Base-by-base conservation (phyloP, 345 rosid species). In the Nasturtium officinale region DNA sequence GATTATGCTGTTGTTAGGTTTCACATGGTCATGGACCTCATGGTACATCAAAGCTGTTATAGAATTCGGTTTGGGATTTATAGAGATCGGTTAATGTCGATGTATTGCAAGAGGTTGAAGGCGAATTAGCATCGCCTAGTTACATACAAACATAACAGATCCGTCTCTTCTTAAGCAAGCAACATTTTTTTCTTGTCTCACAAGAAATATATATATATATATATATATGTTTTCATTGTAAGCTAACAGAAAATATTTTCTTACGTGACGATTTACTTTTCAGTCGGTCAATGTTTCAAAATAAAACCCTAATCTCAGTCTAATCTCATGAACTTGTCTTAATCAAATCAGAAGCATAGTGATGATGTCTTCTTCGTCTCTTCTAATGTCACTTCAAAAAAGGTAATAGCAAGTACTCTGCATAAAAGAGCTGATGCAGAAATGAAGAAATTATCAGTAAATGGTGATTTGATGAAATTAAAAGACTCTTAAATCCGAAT, bases 351-450 rank as follows among this genome's bases (percentile, higher is more conserved):
- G 26, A 66, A 66, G 18, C 67, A 37, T 20, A 48, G 15, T 47
- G 21, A 26, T 56, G 18, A 47, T 43, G 55, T 63, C 43, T 65
- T 73, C 28, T 9, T 43, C 13, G 9, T 46, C 32, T 62, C 47
- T 68, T 69, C 16, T 52, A 21, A 43, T 16, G 11, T 5, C 85
- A 94, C 79, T 91, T 87, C 58, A 90, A 84, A 35, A 94, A 79
- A 0, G 98, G 98, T 65, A 94, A 81, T 18, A 93, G 90, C 84
- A 94, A 63, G 84, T 94, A 94, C 79, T 94, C 98, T 0, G 97
- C 87, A 66, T 93, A 93, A 72, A 93, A 93, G 57, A 93, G 94
- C 96, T 93, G 90, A 87, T 28, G 28, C 67, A 63, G 32, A 16
- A 42, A 53, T 5, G 51, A 8, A 76, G 43, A 69, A 61, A 15